Conservation (phyloP, 257 asterid genomes). For the Plectranthus barbatus region DNA sequence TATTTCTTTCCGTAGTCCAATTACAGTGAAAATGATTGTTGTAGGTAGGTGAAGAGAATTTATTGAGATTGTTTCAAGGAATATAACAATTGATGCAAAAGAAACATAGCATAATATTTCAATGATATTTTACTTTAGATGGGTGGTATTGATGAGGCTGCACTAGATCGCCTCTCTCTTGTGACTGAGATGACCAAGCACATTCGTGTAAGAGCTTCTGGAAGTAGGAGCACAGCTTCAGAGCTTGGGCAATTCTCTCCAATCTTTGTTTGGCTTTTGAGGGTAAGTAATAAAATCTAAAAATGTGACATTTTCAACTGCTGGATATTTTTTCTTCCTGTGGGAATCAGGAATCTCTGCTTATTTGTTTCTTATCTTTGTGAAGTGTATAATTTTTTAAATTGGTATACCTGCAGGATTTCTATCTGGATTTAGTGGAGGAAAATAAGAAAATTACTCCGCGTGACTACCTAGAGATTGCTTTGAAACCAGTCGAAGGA, state of each 20-base stretch:
- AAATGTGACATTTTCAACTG: background rate
- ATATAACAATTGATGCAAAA: background rate
- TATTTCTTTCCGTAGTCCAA: background rate
- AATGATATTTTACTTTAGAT: constrained; percentile 42
- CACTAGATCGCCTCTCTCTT: constrained; percentile 94
- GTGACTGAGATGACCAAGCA: constrained; percentile 99
- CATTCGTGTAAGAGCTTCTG: constrained; percentile 93
- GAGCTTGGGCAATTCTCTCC: constrained; percentile 98
- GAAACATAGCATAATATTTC: background rate
- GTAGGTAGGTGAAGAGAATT: background rate
- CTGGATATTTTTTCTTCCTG: background rate
- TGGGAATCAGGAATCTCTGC: background rate
- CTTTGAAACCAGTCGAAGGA: constrained; percentile 74
- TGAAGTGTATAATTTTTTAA: constrained; percentile 2
- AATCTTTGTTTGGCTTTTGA: constrained; percentile 91
- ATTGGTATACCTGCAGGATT: constrained; percentile 50
- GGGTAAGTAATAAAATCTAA: constrained; percentile 44
- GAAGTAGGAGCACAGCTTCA: constrained; percentile 72
- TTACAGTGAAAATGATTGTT: constrained; percentile 1
- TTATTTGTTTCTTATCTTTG: background rate
- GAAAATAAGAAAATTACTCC: constrained; percentile 88
- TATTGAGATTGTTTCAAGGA: background rate
- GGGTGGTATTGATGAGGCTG: constrained; percentile 99
- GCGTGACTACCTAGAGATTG: constrained; percentile 97
- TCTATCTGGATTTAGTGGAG: constrained; percentile 82